Conservation (phyloP, 768 basidiomycete genomes). For the Tulasnella sp. region DNA sequence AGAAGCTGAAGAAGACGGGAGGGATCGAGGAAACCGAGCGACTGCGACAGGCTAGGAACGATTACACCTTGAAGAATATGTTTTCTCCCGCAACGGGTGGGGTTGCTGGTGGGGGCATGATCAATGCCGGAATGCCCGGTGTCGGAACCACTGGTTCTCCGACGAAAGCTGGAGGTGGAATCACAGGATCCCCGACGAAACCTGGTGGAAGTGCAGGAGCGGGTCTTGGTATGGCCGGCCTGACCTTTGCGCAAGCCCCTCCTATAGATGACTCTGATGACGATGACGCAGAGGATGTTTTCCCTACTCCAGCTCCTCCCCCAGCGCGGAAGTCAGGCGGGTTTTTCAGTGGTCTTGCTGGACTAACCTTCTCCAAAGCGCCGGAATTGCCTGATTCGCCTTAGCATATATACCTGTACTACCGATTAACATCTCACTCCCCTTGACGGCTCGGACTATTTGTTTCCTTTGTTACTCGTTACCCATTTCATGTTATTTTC, state of each 20-base stretch:
- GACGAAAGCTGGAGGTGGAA: neutral
- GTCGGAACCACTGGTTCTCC: neutral
- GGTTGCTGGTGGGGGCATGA: neutral
- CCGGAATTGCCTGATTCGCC: constrained; percentile 5
- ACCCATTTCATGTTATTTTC: neutral
- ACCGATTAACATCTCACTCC: neutral
- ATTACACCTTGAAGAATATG: constrained; percentile 85
- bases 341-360: neutral
- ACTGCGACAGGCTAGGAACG: constrained; percentile 78
- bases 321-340: neutral
- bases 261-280: constrained; percentile 8
- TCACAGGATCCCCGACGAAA: neutral
- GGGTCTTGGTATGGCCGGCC: constrained; percentile 13
- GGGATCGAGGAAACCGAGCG: constrained; percentile 90
- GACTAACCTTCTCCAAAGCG: constrained; percentile 12
- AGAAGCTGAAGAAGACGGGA: constrained; percentile 92
- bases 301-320: neutral
- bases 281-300: neutral
- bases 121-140: neutral
- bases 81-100: constrained; percentile 43
- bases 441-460: neutral
- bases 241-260: constrained; percentile 25
- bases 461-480: neutral
- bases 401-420: neutral
- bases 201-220: neutral